Conservation (phyloP, 2,329 filamentous ascomycete genomes). For the Sphaerulina musiva region DNA sequence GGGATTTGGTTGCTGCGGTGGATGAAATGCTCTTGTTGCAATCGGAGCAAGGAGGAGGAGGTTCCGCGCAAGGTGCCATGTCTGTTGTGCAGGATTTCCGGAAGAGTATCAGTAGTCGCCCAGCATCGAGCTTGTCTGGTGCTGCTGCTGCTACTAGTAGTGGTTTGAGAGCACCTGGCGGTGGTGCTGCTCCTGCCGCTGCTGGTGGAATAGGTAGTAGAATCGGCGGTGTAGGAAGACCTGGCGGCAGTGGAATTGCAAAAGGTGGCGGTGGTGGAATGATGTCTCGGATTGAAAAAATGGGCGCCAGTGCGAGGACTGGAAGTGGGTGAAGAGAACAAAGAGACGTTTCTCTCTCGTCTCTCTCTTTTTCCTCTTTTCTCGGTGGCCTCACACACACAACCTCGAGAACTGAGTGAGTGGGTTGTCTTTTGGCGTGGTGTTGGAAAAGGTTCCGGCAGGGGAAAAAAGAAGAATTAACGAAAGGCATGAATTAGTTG, state of each 20-base stretch:
- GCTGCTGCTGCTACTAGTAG: constrained; percentile 26
- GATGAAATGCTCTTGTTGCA: constrained; percentile 76
- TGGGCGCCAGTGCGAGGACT: constrained; percentile 8
- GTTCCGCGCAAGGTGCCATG: constrained; percentile 33
- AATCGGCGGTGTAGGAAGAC: constrained; percentile 31
- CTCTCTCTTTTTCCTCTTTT: too few species aligned
- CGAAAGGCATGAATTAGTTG: too few species aligned
- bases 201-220: constrained; percentile 38
- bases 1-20: constrained; percentile 70
- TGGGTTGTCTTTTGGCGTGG: too few species aligned
- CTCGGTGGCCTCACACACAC: too few species aligned
- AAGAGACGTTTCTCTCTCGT: too few species aligned
- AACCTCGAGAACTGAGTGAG: too few species aligned
- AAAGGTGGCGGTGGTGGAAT: constrained; percentile 8
- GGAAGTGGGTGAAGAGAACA: not conserved
- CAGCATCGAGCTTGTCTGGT: constrained; percentile 37
- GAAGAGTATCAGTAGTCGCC: constrained; percentile 49
- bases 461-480: too few species aligned
- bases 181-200: constrained; percentile 16
- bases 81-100: constrained; percentile 45
- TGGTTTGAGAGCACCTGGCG: constrained; percentile 53
- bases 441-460: too few species aligned
- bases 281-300: constrained; percentile 16
- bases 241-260: constrained; percentile 5
- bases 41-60: constrained; percentile 35